Conservation (phyloP, 2,329 filamentous ascomycete species). For the Dendrostoma leiphaemia region DNA sequence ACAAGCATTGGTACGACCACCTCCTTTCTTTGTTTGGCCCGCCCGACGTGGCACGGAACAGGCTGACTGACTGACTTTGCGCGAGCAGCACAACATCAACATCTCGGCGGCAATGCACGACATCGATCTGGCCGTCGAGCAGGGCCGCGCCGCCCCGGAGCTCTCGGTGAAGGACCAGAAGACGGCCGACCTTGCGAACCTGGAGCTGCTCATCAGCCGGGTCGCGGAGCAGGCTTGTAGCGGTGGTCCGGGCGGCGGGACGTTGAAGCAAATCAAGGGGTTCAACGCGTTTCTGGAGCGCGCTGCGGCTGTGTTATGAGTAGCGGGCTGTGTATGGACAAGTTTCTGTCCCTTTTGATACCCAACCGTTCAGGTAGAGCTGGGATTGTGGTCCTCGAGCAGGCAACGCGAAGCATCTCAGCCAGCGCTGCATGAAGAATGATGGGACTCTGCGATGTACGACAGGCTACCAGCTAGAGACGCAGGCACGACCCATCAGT, state of each 20-base stretch:
- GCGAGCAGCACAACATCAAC: slow-evolving; percentile 42
- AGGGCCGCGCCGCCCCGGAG: slow-evolving; percentile 43
- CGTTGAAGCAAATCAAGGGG: slow-evolving; percentile 54
- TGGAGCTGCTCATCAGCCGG: slow-evolving; percentile 55
- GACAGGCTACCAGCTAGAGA: too few species aligned
- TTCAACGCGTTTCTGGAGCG: slow-evolving; percentile 66
- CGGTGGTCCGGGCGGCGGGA: slow-evolving; percentile 42
- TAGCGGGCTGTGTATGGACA: background rate
- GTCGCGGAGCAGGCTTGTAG: slow-evolving; percentile 54
- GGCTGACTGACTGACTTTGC: background rate
- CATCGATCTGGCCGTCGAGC: slow-evolving; percentile 53
- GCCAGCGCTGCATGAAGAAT: too few species aligned
- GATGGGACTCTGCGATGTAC: too few species aligned
- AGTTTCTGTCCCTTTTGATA: background rate
- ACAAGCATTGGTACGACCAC: slow-evolving; percentile 45
- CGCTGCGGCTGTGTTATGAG: slow-evolving; percentile 55
- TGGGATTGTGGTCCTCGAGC: too few species aligned
- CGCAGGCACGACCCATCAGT: too few species aligned
- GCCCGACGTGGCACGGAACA: background rate
- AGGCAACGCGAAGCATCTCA: too few species aligned
- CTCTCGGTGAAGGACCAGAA: slow-evolving; percentile 45
- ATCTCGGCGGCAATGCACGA: slow-evolving; percentile 61
- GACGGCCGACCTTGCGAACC: slow-evolving; percentile 50
- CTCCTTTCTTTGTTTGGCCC: background rate
- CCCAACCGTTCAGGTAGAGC: background rate